Evolutionary conservation across 1,284 basidiomycete genomes (phyloP).

Genomic region (Volvariella surrecta): DNA sequence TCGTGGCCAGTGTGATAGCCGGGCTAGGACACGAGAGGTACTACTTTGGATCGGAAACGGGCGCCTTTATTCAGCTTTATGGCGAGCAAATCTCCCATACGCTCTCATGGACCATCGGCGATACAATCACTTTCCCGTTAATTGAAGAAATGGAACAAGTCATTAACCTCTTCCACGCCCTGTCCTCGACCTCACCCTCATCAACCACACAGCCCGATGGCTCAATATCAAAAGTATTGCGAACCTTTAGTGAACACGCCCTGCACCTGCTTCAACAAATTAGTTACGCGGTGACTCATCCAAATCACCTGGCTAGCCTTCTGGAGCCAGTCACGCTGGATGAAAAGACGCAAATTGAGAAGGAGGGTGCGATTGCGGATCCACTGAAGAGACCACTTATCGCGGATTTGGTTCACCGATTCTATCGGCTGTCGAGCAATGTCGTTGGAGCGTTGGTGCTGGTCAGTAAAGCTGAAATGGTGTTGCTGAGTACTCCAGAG

Average conservation of each 20-base stretch:
- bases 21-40: constrained; percentile 64
- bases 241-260: constrained; percentile 57
- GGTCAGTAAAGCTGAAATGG: constrained; percentile 61
- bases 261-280: constrained; percentile 79
- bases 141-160: constrained; percentile 79
- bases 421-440: constrained; percentile 63
- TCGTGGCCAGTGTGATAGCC: constrained; percentile 68
- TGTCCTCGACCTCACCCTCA: constrained; percentile 45
- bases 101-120: constrained; percentile 74
- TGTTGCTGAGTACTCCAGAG: constrained; percentile 57
- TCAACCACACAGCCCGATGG: constrained; percentile 34
- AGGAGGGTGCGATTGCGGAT: constrained; percentile 45
- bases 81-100: constrained; percentile 72
- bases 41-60: constrained; percentile 82
- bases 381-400: constrained; percentile 62
- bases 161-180: constrained; percentile 66
- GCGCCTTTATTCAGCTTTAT: constrained; percentile 81
- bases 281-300: constrained; percentile 86
- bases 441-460: constrained; percentile 63
- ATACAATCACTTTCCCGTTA: constrained; percentile 61
- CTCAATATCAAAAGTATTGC: constrained; percentile 52
- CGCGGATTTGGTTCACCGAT: constrained; percentile 56
- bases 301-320: constrained; percentile 75
- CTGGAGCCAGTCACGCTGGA: constrained; percentile 75
- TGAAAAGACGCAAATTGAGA: constrained; percentile 64